Percentiles rank a stretch among this genome's conserved stretches.
These are phyloP conservation scores for Cladorrhinum sp. DNA, from an alignment of 2,329 filamentous ascomycete genomes.

Conservation along the genomic window DNA sequence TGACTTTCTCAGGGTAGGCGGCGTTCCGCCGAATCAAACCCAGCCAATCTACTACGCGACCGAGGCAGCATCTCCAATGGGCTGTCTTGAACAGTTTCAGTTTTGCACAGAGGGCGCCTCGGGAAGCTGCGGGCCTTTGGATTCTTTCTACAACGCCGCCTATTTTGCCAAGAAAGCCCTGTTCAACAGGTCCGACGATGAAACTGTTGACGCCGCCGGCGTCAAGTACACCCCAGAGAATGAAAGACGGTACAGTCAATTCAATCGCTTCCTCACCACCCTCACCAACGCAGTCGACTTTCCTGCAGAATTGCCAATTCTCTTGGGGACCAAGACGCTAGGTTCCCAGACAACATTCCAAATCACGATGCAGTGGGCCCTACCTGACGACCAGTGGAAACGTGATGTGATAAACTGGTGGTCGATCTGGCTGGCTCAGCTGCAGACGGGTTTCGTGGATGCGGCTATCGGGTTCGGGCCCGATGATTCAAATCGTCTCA, in stretches of 20 bases:
- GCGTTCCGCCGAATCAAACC: background rate
- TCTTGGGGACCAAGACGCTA: background rate
- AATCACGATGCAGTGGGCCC: background rate
- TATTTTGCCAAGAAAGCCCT: background rate
- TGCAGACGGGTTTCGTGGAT: background rate
- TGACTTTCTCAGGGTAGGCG: background rate
- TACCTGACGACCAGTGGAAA: conserved; percentile 14
- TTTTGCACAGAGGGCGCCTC: conserved; percentile 8
- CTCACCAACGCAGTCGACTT: background rate
- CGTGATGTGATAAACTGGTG: conserved; percentile 7
- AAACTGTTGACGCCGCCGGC: background rate
- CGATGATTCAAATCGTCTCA: background rate
- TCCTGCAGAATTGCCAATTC: background rate
- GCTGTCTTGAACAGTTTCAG: conserved; percentile 5
- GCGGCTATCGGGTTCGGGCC: background rate
- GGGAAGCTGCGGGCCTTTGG: background rate
- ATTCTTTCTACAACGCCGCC: background rate
- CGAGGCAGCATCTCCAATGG: conserved; percentile 12
- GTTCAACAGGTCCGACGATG: background rate
- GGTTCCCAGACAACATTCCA: background rate
- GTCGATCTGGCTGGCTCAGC: conserved; percentile 3
- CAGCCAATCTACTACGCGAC: background rate
- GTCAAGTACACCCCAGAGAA: background rate
- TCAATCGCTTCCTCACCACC: background rate
- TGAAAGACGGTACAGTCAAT: background rate